Conservation (phyloP, 768 basidiomycete species). For the Suillus ampliporus region DNA sequence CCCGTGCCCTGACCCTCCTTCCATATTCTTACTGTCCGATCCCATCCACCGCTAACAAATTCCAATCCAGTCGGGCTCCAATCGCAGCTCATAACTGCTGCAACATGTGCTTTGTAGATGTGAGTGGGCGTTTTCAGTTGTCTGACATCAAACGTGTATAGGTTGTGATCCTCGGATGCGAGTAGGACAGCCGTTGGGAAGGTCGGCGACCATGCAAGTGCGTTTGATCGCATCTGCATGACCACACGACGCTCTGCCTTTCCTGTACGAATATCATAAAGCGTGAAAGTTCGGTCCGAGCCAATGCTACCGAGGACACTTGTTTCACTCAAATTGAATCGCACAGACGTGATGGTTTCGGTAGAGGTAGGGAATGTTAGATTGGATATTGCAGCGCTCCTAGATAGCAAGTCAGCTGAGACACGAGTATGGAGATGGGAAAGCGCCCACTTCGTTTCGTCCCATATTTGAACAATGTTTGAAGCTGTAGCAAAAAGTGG, state of each 20-base stretch:
- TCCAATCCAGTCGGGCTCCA: slow-evolving; percentile 97
- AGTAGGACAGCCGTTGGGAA: slow-evolving; percentile 90
- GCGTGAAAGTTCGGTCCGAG: slow-evolving; percentile 92
- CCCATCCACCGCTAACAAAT: slow-evolving; percentile 97
- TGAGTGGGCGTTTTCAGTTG: slow-evolving; percentile 82
- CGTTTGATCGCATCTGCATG: slow-evolving; percentile 94
- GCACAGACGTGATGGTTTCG: slow-evolving; percentile 87
- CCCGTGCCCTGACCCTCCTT: slow-evolving; percentile 80
- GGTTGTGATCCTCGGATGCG: slow-evolving; percentile 98
- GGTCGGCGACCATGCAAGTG: slow-evolving; percentile 94
- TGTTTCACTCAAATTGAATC: slow-evolving; percentile 93
- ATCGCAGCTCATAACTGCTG: slow-evolving; percentile 95
- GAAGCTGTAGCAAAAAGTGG: slow-evolving; percentile 95
- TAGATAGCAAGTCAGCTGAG: slow-evolving; percentile 32
- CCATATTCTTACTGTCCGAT: slow-evolving; percentile 94
- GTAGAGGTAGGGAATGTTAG: slow-evolving; percentile 85
- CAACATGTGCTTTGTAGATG: slow-evolving; percentile 97
- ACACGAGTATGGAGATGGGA: slow-evolving; percentile 5
- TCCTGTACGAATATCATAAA: slow-evolving; percentile 96
- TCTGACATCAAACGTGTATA: slow-evolving; percentile 97
- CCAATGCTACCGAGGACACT: slow-evolving; percentile 96
- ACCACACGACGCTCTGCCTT: slow-evolving; percentile 92
- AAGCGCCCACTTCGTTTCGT: slow-evolving; percentile 84
- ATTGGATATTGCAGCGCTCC: slow-evolving; percentile 85
- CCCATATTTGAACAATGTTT: slow-evolving; percentile 95